Base-by-base conservation (phyloP, 2,329 filamentous ascomycete genomes). In the Colletotrichum destructivum region DNA sequence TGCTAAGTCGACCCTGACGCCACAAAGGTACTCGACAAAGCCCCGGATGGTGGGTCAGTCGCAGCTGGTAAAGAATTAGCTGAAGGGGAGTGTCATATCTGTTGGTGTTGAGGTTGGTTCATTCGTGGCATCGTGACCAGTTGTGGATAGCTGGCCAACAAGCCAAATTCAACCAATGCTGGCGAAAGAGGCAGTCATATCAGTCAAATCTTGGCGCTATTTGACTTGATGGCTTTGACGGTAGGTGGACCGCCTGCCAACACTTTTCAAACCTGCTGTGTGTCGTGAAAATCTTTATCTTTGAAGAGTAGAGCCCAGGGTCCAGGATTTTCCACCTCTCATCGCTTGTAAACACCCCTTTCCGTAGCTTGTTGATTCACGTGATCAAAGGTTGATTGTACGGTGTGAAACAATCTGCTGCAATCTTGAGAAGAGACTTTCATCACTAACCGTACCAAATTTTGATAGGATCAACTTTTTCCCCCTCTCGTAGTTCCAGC, bases 151-250 rank as follows among this genome's bases (percentile, higher is more conserved):
- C 49, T 52, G 21, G 49, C 49, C 13, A 52, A 52, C 26, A 52
- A 52, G 49, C 21, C 23, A 52, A 52, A 52, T 52, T 31, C 13
- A 52, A 52, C 21, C 13, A 52, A 52, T 31, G 26, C 15, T 52
- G 8, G 21, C 23, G 11, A n/a, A 52, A 52, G 49, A 52, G 49
- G 49, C 49, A 26, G 49, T 52, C 13, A 52, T 26, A 52, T 52
- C 11, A 52, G 49, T 12, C 13, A 52, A 52, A 52, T 52, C 49
- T 52, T 52, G 21, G 49, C 49, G 49, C 26, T 26, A 26, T 52
- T 52, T 52, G 9, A 52, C 26, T 52, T 26, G 21, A 26, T 52
- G 49, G 49, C 49, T 52, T 52, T 52, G 49, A 26, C 49, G 49
- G 49, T 21, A 21, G 55, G 26, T 31, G 26, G 26, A 31, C 26